These are phyloP conservation scores for Passalora sequoiae DNA, from an alignment of 2,329 filamentous ascomycete genomes.

Conservation along the genomic window DNA sequence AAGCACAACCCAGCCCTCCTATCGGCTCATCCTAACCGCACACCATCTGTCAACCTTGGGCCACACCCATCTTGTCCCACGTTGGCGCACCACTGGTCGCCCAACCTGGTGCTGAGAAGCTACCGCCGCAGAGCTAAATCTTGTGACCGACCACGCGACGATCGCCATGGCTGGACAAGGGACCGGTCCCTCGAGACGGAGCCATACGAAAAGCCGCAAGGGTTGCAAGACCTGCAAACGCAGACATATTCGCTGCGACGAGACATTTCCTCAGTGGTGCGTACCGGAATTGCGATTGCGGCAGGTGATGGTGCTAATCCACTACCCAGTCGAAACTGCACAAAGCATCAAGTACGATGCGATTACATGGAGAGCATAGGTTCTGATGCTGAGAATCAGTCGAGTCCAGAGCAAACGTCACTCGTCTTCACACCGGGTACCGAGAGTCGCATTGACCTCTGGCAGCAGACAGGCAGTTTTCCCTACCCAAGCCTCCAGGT, in stretches of 20 bases:
- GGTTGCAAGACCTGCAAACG: slow-evolving; percentile 98
- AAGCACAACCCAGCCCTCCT: too few species aligned
- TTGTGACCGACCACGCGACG: too few species aligned
- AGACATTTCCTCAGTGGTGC: slow-evolving; percentile 96
- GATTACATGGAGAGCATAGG: slow-evolving; percentile 88
- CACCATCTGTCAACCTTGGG: not conserved
- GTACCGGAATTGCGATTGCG: slow-evolving; percentile 25
- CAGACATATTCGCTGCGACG: slow-evolving; percentile 94
- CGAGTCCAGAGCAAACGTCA: slow-evolving; percentile 52
- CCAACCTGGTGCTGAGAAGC: too few species aligned
- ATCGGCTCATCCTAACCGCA: too few species aligned
- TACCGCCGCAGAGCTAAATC: too few species aligned
- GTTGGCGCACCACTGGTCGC: too few species aligned
- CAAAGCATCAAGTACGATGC: slow-evolving; percentile 96
- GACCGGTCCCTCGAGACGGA: slow-evolving; percentile 82
- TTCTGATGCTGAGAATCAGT: slow-evolving; percentile 54
- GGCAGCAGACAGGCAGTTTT: slow-evolving; percentile 78
- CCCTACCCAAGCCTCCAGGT: slow-evolving; percentile 78
- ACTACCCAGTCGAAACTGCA: slow-evolving; percentile 77
- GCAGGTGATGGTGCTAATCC: slow-evolving; percentile 1
- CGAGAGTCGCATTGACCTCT: slow-evolving; percentile 72
- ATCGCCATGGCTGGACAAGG: slow-evolving; percentile 84
- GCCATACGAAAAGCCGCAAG: slow-evolving; percentile 98
- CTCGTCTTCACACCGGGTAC: slow-evolving; percentile 84
- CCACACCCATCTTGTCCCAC: too few species aligned